Evolutionary conservation across 208 protist genomes (phyloP), one percentile per base, ranked within the genome.

Genomic region (Vickermania spadyakhi): DNA sequence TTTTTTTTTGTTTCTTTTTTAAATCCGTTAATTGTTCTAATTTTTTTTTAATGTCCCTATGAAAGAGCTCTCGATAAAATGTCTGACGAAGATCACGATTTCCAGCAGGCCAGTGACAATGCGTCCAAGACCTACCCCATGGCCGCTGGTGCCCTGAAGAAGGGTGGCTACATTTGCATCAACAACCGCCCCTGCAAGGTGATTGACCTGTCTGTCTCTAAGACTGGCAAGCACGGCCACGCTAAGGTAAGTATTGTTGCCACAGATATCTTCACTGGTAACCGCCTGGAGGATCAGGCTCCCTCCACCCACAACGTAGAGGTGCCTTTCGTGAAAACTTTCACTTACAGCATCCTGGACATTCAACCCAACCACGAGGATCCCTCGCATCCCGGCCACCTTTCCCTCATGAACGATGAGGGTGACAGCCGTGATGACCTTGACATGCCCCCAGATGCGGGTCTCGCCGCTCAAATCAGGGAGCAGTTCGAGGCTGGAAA

Each of bases 181-280:
- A 95, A 97, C 65, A 65, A 71, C 57, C 78, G 78, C 25, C 97
- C 98, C 54, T 99, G 97, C 85, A 99, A 98, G 80, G 88, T 99
- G 49, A 96, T 98, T 61, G 97, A 98, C 65, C 92, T 97, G 70
- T 98, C 91, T 52, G 98, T 97, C 23, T 99, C 97, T 41, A 99
- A 98, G 86, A 98, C 97, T 55, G 98, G 98, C 64, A 99, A 99
- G 86, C 98, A 99, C 81, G 98, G 98, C 66, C 94, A 98, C 77
- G 98, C 98, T 30, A 99, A 99, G 88, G 96, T 98, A 49, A 89
- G 98, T 70, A 95, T 99, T 71, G 88, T 89, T 60, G 97, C 84
- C 59, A 94, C 97, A 55, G 98, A 99, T 71, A 98, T 99, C 66
- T 99, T 99, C 86, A 99, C 92, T 56, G 91, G 93, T 58, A 98